Evolutionary conservation across 371 early-diverging fungal genomes (phyloP), one percentile per base, ranked within the genome.

Genomic region (Syncephalastrum racemosum): DNA sequence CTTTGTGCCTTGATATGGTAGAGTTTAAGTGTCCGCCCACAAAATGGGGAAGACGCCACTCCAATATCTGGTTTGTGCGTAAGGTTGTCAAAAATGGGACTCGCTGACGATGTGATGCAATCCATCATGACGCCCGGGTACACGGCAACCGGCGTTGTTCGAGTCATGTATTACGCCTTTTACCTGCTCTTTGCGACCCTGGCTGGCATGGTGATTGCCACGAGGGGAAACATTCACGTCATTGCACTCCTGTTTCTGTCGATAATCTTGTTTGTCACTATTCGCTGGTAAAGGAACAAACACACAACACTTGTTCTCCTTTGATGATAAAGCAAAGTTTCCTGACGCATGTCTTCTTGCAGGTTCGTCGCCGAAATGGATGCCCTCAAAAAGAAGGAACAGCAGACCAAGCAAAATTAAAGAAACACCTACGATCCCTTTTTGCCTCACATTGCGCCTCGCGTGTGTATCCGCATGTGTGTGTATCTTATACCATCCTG

Each of bases 91-190:
- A 16, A 16, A 8, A 62, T 58, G 43, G 75, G 75, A 0, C 25
- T 79, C 14, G 53, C 57, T 13, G 58, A 54, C 8, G 80, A 79
- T 27, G 59, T 79, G 49, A 58, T 74, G 4, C 58, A 70, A 22
- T 84, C 84, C 0, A 71, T 86, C 46, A 78, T 86, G 75, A 80
- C 79, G 15, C 83, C 87, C 6, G 85, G 87, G 0, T 71, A 84
- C 61, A 86, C 80, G 19, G 72, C 80, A 22, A 63, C 48, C 0
- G 73, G 80, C 3, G 82, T 86, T 8, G 75, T 78, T 42, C 44
- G 54, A 27, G 64, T 82, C 42, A 82, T 86, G 81, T 79, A 76
- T 60, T 66, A 81, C 61, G 64, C 80, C 16, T 84, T 86, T 66
- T 79, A 76, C 56, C 75, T 75, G 13, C 62, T 86, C 22, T 82